phyloP scores from a whole-genome alignment of 768 basidiomycete genomes.

The Calvatia gigantea region DNA sequence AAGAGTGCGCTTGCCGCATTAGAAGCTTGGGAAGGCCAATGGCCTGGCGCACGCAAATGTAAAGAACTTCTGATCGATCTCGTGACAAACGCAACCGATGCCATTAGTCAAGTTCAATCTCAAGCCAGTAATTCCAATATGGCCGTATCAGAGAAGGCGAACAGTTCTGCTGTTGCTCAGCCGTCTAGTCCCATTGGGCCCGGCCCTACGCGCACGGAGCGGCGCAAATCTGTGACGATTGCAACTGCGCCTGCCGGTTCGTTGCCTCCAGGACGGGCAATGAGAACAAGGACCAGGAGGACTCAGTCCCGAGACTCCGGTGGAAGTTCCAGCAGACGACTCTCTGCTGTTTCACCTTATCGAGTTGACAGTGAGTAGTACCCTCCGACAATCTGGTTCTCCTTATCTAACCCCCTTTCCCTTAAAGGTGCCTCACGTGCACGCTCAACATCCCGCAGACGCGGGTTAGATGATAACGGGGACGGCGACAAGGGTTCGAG shows the following conservation, averaged over 20 bases:
- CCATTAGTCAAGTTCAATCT: constrained; percentile 42
- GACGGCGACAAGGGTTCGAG: constrained; percentile 39
- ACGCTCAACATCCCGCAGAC: constrained; percentile 71
- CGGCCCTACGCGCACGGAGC: constrained; percentile 39
- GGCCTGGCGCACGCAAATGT: constrained; percentile 88
- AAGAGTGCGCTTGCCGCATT: constrained; percentile 67
- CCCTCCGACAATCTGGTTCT: not conserved
- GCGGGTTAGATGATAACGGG: constrained; percentile 66
- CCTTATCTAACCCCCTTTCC: constrained; percentile 4
- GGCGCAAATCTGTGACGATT: constrained; percentile 56
- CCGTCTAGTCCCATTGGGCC: constrained; percentile 16
- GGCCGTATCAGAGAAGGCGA: constrained; percentile 20
- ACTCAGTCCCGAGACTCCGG: constrained; percentile 59
- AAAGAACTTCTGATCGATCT: constrained; percentile 75
- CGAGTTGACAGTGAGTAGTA: constrained; percentile 56
- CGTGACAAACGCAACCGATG: constrained; percentile 65
- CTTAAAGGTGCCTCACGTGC: constrained; percentile 56
- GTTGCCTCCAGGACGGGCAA: constrained; percentile 34
- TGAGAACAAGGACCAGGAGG: constrained; percentile 50
- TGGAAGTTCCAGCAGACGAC: constrained; percentile 43
- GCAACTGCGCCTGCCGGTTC: constrained; percentile 35
- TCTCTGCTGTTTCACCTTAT: constrained; percentile 60
- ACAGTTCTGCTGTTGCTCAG: constrained; percentile 20
- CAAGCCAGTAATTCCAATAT: constrained; percentile 11
- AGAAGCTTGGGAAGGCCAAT: constrained; percentile 79